Conservation (phyloP, 2,329 filamentous ascomycete species). For the Penicillium italicum region DNA sequence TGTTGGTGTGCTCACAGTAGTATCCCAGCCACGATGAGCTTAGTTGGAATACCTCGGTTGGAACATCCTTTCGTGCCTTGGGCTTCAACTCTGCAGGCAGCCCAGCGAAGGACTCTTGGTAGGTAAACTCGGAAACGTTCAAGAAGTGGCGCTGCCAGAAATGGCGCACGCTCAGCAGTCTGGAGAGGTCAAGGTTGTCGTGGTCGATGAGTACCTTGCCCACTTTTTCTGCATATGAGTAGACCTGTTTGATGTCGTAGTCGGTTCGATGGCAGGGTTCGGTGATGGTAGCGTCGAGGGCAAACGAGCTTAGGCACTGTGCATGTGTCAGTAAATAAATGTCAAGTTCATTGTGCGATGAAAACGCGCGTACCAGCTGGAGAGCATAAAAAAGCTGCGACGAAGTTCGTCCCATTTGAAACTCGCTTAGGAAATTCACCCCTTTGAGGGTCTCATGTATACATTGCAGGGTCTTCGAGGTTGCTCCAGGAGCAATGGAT, state of each 20-base stretch:
- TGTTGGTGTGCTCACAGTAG: constrained; percentile 27
- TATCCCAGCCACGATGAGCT: constrained; percentile 33
- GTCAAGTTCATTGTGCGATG: not conserved
- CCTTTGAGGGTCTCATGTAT: constrained; percentile 20
- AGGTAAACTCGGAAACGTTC: constrained; percentile 27
- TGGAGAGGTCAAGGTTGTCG: constrained; percentile 26
- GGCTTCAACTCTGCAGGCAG: constrained; percentile 21
- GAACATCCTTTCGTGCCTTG: constrained; percentile 13
- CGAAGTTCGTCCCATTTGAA: constrained; percentile 14
- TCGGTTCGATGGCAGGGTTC: constrained; percentile 27
- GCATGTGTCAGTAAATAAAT: constrained; percentile 8
- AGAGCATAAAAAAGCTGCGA: constrained; percentile 29
- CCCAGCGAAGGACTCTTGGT: constrained; percentile 21
- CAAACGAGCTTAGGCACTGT: constrained; percentile 34
- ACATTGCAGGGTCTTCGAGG: constrained; percentile 23
- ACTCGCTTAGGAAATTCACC: constrained; percentile 25
- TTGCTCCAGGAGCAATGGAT: not conserved
- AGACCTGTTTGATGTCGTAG: constrained; percentile 34
- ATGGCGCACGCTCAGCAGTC: constrained; percentile 40
- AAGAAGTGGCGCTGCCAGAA: constrained; percentile 44
- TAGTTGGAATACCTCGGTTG: constrained; percentile 7
- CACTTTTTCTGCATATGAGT: constrained; percentile 14
- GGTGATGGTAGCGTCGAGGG: constrained; percentile 28
- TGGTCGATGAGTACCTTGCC: constrained; percentile 16
- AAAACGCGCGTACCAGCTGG: constrained; percentile 27